Conservation (phyloP, 352 stramenopile species). For the Phytophthora megakarya region DNA sequence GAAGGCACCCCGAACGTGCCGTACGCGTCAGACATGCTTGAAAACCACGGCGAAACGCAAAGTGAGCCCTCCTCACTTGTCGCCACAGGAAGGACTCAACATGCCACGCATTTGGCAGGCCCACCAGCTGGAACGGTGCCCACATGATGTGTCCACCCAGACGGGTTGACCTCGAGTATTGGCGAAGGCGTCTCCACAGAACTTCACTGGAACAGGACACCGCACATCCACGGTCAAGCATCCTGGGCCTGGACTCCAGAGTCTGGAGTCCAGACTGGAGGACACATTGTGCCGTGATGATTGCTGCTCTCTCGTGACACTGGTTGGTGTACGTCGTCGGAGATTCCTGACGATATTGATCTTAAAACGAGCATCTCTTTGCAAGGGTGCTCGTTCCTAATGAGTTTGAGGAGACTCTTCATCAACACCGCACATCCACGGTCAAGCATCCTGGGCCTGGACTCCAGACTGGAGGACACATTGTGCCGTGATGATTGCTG, state of each 20-base stretch:
- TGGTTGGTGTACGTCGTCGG: no score
- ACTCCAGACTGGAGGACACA: no score
- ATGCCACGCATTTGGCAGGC: conserved; percentile 8
- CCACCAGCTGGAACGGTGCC: conserved; percentile 20
- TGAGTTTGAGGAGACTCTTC: no score
- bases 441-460: background rate
- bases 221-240: background rate
- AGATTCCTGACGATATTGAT: background rate
- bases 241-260: background rate
- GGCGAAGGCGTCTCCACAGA: background rate
- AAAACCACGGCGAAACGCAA: conserved; percentile 9
- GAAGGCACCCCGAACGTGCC: conserved; percentile 23
- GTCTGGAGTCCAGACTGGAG: no score
- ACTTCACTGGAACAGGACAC: background rate
- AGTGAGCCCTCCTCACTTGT: conserved; percentile 13
- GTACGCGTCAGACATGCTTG: conserved; percentile 34
- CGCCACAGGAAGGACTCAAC: conserved; percentile 25
- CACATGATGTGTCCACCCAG: conserved; percentile 35
- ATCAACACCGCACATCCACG: background rate
- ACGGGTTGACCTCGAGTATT: conserved; percentile 10
- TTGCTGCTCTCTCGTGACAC: no score
- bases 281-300: background rate
- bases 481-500: background rate
- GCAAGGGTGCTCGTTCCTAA: no score
- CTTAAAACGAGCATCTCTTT: background rate